Evolutionary conservation across 192 early-diverging fungal species (phyloP).

Genomic region (Coemansia sp.): DNA sequence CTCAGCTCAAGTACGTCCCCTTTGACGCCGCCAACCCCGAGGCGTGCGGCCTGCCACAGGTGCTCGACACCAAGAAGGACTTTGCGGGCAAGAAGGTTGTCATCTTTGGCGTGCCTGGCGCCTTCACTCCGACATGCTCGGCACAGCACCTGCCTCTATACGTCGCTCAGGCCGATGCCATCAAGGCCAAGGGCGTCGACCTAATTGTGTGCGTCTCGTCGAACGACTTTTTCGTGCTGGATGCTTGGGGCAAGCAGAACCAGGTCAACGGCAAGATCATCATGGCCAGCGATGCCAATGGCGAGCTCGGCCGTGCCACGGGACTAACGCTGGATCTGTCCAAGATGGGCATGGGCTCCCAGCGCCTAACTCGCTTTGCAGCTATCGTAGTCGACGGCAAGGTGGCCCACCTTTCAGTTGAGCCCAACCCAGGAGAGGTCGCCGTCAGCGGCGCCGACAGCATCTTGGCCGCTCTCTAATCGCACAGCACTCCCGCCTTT

Average conservation of each 20-base stretch:
- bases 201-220: constrained; percentile 41
- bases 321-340: constrained; percentile 69
- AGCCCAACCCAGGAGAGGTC: constrained; percentile 57
- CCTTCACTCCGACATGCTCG: constrained; percentile 47
- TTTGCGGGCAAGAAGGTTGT: constrained; percentile 52
- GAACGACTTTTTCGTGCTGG: constrained; percentile 60
- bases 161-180: constrained; percentile 22
- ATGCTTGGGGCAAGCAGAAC: constrained; percentile 57
- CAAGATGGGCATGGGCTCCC: constrained; percentile 60
- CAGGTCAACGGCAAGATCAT: constrained; percentile 40
- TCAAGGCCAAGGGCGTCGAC: constrained; percentile 50
- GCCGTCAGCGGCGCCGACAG: constrained; percentile 59
- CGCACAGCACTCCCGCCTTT: neutral
- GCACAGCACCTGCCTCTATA: constrained; percentile 36
- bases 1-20: constrained; percentile 61
- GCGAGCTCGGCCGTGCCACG: constrained; percentile 64
- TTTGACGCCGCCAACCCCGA: constrained; percentile 51
- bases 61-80: constrained; percentile 46
- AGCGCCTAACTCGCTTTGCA: constrained; percentile 71
- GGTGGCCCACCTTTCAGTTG: constrained; percentile 70
- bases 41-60: constrained; percentile 38
- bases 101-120: constrained; percentile 42
- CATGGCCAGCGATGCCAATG: constrained; percentile 79
- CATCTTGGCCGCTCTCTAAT: constrained; percentile 61
- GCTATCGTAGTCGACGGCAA: constrained; percentile 69